These are phyloP conservation scores for Arthroderma sp. DNA, from an alignment of 2,329 filamentous ascomycete genomes.

Conservation along the genomic window DNA sequence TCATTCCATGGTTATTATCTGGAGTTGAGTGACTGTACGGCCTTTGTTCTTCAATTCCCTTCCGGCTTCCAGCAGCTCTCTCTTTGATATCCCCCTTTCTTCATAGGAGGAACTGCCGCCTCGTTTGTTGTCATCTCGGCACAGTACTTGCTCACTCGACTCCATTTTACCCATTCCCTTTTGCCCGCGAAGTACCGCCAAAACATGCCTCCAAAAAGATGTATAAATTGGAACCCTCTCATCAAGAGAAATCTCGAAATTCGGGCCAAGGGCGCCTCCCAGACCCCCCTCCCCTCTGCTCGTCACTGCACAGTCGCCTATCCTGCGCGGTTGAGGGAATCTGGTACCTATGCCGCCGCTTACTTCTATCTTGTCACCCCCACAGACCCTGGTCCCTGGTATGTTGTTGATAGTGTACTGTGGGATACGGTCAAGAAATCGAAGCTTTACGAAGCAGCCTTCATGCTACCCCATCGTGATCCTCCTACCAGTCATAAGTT, in stretches of 20 bases:
- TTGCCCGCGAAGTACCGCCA: background rate
- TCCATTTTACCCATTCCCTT: background rate
- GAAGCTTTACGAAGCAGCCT: slow-evolving; percentile 7
- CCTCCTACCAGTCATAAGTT: slow-evolving; percentile 2
- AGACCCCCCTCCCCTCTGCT: slow-evolving; percentile 10
- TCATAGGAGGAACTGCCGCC: background rate
- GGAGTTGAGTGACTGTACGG: background rate
- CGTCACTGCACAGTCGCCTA: slow-evolving; percentile 8
- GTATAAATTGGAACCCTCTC: slow-evolving; percentile 8
- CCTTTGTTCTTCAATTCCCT: background rate
- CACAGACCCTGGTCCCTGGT: slow-evolving; percentile 7
- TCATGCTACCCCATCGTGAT: slow-evolving; percentile 10
- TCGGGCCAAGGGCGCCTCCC: slow-evolving; percentile 1
- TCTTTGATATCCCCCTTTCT: background rate
- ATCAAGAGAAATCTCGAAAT: slow-evolving; percentile 6
- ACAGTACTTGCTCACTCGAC: background rate
- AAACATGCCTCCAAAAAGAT: slow-evolving; percentile 3
- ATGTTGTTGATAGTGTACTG: slow-evolving; percentile 6
- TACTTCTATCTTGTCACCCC: slow-evolving; percentile 5
- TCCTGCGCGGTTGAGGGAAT: slow-evolving; percentile 8
- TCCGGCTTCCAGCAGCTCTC: background rate
- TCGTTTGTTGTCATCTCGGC: background rate
- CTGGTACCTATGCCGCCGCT: background rate
- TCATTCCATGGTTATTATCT: background rate
- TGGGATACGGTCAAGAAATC: slow-evolving; percentile 7